Percentiles rank a stretch among this genome's conserved stretches.
Conservation (phyloP, 352 stramenopile species). For the Pythium sukuiense region DNA sequence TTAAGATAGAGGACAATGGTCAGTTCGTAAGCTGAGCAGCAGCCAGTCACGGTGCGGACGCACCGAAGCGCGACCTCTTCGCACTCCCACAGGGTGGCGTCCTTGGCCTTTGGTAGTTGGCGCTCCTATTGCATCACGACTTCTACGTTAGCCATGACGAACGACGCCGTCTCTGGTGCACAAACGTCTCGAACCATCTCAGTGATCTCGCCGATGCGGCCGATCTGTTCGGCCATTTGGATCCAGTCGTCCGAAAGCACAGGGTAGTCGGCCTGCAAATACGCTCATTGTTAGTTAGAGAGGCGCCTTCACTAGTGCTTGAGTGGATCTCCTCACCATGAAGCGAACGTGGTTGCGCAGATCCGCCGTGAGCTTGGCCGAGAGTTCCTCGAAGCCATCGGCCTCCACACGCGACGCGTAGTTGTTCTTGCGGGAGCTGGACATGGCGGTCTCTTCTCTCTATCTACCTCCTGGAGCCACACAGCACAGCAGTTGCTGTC, state of each 20-base stretch:
- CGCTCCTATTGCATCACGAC: constrained; percentile 47
- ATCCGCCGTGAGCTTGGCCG: constrained; percentile 82
- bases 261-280: constrained; percentile 70
- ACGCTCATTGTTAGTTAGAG: background rate
- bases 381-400: constrained; percentile 84
- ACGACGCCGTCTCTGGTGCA: background rate
- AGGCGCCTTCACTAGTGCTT: background rate
- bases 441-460: constrained; percentile 25
- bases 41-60: background rate
- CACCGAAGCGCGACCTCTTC: constrained; percentile 84
- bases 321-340: constrained; percentile 42
- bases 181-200: constrained; percentile 56
- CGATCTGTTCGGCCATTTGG: constrained; percentile 87
- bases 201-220: constrained; percentile 86
- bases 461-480: background rate
- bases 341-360: constrained; percentile 86
- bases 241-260: constrained; percentile 89
- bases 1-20: background rate
- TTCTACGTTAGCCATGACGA: background rate
- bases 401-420: constrained; percentile 59
- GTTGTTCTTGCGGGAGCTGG: constrained; percentile 53
- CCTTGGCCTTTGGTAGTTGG: constrained; percentile 76
- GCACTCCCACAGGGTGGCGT: constrained; percentile 90
- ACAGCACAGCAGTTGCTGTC: background rate
- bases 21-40: background rate